Base-by-base conservation (phyloP, 1,139 yeast species). In the Geotrichum bryndzae region DNA sequence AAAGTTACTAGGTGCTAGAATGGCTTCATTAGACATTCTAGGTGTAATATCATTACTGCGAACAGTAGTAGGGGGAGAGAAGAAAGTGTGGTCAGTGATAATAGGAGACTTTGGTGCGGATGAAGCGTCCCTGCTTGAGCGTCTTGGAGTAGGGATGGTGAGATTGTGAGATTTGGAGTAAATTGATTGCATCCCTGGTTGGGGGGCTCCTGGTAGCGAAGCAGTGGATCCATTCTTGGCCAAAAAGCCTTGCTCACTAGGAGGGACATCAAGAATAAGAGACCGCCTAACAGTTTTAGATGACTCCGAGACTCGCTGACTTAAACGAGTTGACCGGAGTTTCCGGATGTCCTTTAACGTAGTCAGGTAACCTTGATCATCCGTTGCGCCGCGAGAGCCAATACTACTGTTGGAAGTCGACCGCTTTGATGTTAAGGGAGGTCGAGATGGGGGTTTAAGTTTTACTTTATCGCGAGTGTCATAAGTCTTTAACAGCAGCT, bases 281-380 rank as follows among this genome's bases (percentile, higher is more conserved):
- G 92, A 74, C 77, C 85, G 76, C 73, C 91, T 69, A 71, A 88
- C 82, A 82, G 76, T 76, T 72, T 84, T 79, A 69, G 84, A 75
- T 25, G 87, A 81, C 61, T 81, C 83, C 0, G 86, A 81, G 11
- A 87, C 77, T 60, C 80, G 81, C 57, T 87, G 86, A 66, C 85
- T 83, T 68, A 88, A 89, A 70, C 96, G 82, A 60, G 86, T 82
- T 0, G 94, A 86, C 67, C 95, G 79, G 69, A 90, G 76, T 59
- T 91, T 79, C 50, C 94, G 87, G 35, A 91, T 88, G 72, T 91
- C 96, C 59, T 84, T 83, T 58, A 91, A 73, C 0, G 96, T 88
- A 63, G 86, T 82, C 60, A 87, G 81, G 71, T 87, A 89, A 35
- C 83, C 83, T 59, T 78, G 79, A 59, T 80, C 82, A 66, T 71